Evolutionary conservation across 148 eudicot species (phyloP).

Genomic region (Oxyria digyna): DNA sequence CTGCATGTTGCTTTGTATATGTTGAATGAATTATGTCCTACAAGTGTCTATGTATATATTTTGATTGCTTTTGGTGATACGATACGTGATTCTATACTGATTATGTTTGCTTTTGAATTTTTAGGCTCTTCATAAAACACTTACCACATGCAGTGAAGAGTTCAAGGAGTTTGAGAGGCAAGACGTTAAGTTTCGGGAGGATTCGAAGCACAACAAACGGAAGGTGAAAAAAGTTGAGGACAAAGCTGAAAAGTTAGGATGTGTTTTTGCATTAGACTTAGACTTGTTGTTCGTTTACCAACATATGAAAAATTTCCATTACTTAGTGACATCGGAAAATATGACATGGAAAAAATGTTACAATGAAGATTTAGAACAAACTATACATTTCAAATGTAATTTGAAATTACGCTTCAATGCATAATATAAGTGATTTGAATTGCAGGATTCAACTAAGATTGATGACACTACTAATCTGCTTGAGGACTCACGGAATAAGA

Average conservation of each 20-base stretch:
- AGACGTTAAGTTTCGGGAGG: conserved; percentile 83
- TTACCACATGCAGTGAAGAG: conserved; percentile 57
- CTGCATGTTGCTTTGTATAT: neutral
- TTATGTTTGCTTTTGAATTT: conserved; percentile 11
- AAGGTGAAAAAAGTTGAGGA: conserved; percentile 83
- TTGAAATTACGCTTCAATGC: neutral
- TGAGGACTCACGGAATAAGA: conserved; percentile 49
- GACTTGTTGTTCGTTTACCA: neutral
- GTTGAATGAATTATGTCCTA: neutral
- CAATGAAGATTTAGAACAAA: neutral
- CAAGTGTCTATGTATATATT: neutral
- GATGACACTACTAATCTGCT: conserved; percentile 40
- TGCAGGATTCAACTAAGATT: conserved; percentile 64
- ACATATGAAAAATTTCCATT: neutral
- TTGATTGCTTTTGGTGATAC: neutral
- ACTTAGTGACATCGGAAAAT: neutral
- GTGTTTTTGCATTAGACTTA: neutral
- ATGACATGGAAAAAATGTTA: neutral
- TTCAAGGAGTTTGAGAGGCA: conserved; percentile 95
- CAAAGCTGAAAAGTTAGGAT: conserved; percentile 63
- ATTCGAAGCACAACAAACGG: conserved; percentile 71
- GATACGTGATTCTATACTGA: neutral
- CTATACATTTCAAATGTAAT: neutral
- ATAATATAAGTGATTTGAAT: conserved; percentile 13
- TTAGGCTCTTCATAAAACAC: conserved; percentile 67